Evolutionary conservation across 2,329 filamentous ascomycete genomes (phyloP).

Genomic region (Apiospora pterosperma): DNA sequence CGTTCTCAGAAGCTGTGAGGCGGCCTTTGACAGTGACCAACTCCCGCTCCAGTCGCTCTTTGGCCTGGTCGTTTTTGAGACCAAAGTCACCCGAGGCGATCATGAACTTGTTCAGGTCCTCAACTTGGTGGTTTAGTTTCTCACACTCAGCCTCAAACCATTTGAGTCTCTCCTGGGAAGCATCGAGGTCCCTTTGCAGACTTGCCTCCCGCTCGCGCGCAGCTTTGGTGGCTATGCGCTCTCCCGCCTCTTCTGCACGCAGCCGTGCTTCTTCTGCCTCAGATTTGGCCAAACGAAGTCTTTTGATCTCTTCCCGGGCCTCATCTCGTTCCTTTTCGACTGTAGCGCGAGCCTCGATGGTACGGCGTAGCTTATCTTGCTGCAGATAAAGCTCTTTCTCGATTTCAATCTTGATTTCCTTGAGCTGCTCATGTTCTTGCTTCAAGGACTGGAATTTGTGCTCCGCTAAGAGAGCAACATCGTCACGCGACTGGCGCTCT

Average conservation of each 20-base stretch:
- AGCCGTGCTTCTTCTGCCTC: conserved; percentile 82
- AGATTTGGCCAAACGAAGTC: conserved; percentile 77
- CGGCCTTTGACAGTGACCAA: conserved; percentile 87
- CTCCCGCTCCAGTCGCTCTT: conserved; percentile 88
- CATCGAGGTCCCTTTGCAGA: conserved; percentile 75
- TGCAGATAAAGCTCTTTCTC: conserved; percentile 97
- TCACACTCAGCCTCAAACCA: conserved; percentile 78
- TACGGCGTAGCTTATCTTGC: conserved; percentile 83
- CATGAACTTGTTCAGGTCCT: conserved; percentile 82
- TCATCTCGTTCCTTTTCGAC: conserved; percentile 89
- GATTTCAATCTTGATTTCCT: conserved; percentile 93
- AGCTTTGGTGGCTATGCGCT: conserved; percentile 72
- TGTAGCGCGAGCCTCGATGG: conserved; percentile 73
- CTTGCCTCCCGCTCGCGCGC: conserved; percentile 78
- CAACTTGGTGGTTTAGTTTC: conserved; percentile 74
- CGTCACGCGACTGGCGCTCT: conserved; percentile 89
- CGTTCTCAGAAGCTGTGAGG: conserved; percentile 88
- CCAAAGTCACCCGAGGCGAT: conserved; percentile 87
- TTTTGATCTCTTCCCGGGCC: conserved; percentile 79
- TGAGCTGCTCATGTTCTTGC: conserved; percentile 80
- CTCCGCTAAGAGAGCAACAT: conserved; percentile 85
- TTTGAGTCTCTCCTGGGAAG: conserved; percentile 69
- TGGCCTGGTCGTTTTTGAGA: conserved; percentile 86
- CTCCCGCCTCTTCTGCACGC: conserved; percentile 75
- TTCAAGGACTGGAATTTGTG: conserved; percentile 81